Evolutionary conservation across 768 basidiomycete genomes (phyloP).

Genomic region (Psilocybe tampanensis): DNA sequence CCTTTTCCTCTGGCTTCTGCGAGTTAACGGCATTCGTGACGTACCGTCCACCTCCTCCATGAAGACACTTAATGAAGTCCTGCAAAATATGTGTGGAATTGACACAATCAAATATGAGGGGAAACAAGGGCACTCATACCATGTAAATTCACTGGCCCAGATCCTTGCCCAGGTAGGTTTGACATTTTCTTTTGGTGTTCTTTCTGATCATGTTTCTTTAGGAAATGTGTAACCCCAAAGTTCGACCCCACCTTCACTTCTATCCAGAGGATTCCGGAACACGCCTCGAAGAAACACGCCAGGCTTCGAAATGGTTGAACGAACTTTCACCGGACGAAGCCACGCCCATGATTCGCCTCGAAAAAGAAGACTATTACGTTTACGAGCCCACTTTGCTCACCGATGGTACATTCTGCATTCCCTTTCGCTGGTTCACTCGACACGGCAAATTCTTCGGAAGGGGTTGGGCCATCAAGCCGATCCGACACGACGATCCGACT

Average conservation of each 20-base stretch:
- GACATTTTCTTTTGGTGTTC: background rate
- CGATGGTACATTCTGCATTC: background rate
- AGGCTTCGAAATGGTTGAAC: slow-evolving; percentile 20
- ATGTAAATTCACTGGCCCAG: background rate
- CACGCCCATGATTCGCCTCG: slow-evolving; percentile 30
- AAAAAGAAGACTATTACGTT: slow-evolving; percentile 27
- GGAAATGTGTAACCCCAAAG: slow-evolving; percentile 40
- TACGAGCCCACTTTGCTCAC: slow-evolving; percentile 24
- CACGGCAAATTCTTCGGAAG: background rate
- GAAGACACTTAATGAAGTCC: background rate
- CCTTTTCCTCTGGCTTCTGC: slow-evolving; percentile 29
- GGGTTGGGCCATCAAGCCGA: background rate
- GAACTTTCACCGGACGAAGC: no score
- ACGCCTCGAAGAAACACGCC: slow-evolving; percentile 18
- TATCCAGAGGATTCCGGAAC: slow-evolving; percentile 35
- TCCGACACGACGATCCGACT: no score
- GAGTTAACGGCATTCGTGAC: background rate
- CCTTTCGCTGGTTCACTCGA: background rate
- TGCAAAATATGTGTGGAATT: slow-evolving; percentile 7
- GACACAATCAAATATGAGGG: background rate
- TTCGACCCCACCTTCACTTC: slow-evolving; percentile 29
- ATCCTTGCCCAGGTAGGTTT: slow-evolving; percentile 8
- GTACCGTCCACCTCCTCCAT: background rate
- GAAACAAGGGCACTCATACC: slow-evolving; percentile 1
- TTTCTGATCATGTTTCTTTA: slow-evolving; percentile 11